phyloP scores from a whole-genome alignment of 1,139 yeast species.

The Magnusiomyces suaveolens region DNA sequence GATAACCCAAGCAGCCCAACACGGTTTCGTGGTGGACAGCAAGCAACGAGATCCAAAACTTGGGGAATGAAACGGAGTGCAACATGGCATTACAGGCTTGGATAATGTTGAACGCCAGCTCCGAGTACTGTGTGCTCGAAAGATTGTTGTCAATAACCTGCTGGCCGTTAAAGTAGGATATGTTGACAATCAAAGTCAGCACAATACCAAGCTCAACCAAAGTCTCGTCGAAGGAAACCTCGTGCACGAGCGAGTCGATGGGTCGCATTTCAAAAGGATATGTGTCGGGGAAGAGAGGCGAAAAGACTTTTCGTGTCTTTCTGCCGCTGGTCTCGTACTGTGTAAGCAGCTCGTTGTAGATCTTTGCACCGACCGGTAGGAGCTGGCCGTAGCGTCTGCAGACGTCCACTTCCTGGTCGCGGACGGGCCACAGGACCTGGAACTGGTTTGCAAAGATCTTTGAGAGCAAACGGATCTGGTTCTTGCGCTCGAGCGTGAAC shows the following conservation, averaged over 20 bases:
- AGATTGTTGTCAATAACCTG: conserved; percentile 45
- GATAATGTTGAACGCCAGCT: conserved; percentile 30
- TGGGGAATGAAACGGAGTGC: conserved; percentile 34
- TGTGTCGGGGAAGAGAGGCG: conserved; percentile 53
- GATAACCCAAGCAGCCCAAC: conserved; percentile 51
- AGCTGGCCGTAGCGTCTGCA: conserved; percentile 29
- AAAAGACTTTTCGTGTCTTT: conserved; percentile 21
- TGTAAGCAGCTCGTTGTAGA: conserved; percentile 25
- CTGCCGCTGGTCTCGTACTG: conserved; percentile 18
- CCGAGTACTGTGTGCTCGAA: conserved; percentile 38
- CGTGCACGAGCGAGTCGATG: conserved; percentile 65
- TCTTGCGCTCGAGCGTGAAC: conserved; percentile 24
- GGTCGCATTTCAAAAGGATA: conserved; percentile 60
- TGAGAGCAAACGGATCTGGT: conserved; percentile 26
- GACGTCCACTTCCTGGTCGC: conserved; percentile 24
- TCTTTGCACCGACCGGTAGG: conserved; percentile 28
- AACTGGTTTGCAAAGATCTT: conserved; percentile 29
- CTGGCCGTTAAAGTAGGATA: conserved; percentile 38
- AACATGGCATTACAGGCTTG: conserved; percentile 34
- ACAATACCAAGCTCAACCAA: conserved; percentile 52
- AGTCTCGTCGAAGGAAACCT: conserved; percentile 62
- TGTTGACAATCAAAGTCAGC: conserved; percentile 31
- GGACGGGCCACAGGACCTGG: conserved; percentile 27
- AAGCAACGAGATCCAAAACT: conserved; percentile 30
- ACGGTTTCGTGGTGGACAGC: conserved; percentile 44